phyloP scores from a whole-genome alignment of 1,139 yeast species.

The Suhomyces anneliseae region DNA sequence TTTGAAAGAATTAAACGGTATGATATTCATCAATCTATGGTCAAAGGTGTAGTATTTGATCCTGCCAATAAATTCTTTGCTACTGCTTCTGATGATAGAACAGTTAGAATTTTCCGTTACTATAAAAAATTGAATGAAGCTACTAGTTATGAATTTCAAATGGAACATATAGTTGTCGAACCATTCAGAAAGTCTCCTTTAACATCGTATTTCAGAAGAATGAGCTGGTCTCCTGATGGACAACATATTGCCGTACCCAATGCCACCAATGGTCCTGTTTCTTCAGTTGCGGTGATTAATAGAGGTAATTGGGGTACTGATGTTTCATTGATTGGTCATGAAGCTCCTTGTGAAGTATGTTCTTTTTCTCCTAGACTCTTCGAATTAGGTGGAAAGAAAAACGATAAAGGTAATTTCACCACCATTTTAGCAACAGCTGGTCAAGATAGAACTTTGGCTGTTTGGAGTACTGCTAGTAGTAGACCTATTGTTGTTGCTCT shows the following conservation, averaged over 20 bases:
- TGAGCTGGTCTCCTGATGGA: slow-evolving; percentile 99
- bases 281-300: slow-evolving; percentile 82
- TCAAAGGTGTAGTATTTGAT: slow-evolving; percentile 94
- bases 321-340: slow-evolving; percentile 88
- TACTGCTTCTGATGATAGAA: slow-evolving; percentile 93
- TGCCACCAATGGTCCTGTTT: slow-evolving; percentile 95
- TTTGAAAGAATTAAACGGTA: slow-evolving; percentile 87
- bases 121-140: slow-evolving; percentile 63
- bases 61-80: slow-evolving; percentile 98
- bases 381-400: slow-evolving; percentile 23
- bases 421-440: slow-evolving; percentile 78
- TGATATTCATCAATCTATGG: slow-evolving; percentile 93
- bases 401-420: slow-evolving; percentile 27
- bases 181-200: slow-evolving; percentile 90
- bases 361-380: slow-evolving; percentile 78
- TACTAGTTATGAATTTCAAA: slow-evolving; percentile 74
- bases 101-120: slow-evolving; percentile 83
- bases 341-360: slow-evolving; percentile 94
- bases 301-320: slow-evolving; percentile 94
- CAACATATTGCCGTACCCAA: slow-evolving; percentile 95
- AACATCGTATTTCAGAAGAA: slow-evolving; percentile 86
- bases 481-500: slow-evolving; percentile 66
- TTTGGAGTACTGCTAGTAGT: slow-evolving; percentile 66
- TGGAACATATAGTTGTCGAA: slow-evolving; percentile 77
- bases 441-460: slow-evolving; percentile 68